Conservation (phyloP, 768 basidiomycete genomes). For the Strobilomyces dryophilus region DNA sequence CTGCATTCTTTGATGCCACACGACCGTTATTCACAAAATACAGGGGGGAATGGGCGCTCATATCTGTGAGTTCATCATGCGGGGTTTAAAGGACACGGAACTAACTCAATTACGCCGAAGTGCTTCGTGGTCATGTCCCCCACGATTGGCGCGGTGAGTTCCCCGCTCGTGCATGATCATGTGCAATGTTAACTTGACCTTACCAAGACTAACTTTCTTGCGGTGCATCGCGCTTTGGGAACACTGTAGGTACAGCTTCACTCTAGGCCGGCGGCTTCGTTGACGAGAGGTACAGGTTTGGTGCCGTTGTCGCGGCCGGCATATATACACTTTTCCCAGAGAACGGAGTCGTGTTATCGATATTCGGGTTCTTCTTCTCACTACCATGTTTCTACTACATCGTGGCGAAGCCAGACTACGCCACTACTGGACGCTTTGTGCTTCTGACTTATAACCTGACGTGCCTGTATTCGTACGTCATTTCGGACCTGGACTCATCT, state of each 20-base stretch:
- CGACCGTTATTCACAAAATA: slow-evolving; percentile 76
- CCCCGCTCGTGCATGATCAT: neutral
- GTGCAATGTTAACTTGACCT: slow-evolving; percentile 10
- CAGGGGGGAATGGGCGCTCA: slow-evolving; percentile 93
- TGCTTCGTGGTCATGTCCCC: slow-evolving; percentile 91
- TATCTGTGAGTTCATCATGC: slow-evolving; percentile 57
- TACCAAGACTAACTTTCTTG: slow-evolving; percentile 77
- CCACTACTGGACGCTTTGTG: slow-evolving; percentile 74
- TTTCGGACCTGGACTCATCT: neutral
- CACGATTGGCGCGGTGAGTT: slow-evolving; percentile 76
- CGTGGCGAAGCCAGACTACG: slow-evolving; percentile 71
- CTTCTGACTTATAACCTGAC: slow-evolving; percentile 89
- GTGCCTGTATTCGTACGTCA: slow-evolving; percentile 58
- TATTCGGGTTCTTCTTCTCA: slow-evolving; percentile 87
- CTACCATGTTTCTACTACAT: slow-evolving; percentile 94
- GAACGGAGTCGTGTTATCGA: slow-evolving; percentile 65
- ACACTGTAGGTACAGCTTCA: slow-evolving; percentile 57
- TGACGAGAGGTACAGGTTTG: slow-evolving; percentile 48
- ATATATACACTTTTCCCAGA: slow-evolving; percentile 76
- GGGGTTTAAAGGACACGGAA: slow-evolving; percentile 11
- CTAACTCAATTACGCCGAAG: slow-evolving; percentile 31
- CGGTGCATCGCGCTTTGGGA: slow-evolving; percentile 77
- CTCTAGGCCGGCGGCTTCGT: neutral
- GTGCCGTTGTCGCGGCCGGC: slow-evolving; percentile 70
- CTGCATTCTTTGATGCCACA: slow-evolving; percentile 82